Evolutionary conservation across 306 rosid species (phyloP), one percentile per base, ranked within the genome.

Genomic region (Purshia tridentata): DNA sequence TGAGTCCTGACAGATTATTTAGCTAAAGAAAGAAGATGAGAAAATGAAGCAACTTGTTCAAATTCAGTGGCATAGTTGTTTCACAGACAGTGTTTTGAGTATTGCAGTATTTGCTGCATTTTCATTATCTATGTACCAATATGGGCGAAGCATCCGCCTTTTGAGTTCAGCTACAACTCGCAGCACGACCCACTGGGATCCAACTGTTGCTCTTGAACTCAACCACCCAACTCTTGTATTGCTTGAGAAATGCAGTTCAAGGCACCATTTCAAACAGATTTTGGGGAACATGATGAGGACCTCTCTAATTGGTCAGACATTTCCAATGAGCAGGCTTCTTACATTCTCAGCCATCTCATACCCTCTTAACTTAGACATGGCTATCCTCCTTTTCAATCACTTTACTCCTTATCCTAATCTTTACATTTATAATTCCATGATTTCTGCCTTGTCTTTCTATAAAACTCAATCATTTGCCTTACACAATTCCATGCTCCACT

Each of bases 311-410:
- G 84, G 89, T n/a, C 81, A 67, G 70, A 87, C 89, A 47, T 87
- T 87, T 82, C 89, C 89, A 3, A 83, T 87, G 92, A 87, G 92
- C 82, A 81, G 92, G 76, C 86, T 85, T 66, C 82, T 87, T 8
- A 72, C 81, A n/a, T 87, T 85, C 72, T 87, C 86, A 5, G 87
- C 89, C 9, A 70, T 82, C 75, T 76, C 89, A 48, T 72, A 81
- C 72, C 87, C 86, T 42, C 81, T 85, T 60, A 78, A 85, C 68
- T 61, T 83, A 44, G 92, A 81, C 77, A 76, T 85, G 72, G 89
- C 89, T 0, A 19, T 68, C 49, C 71, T 78, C 64, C 80, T 87
- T 73, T 87, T 87, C 75, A 19, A 78, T 46, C 84, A 82, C 70
- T 87, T 37, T 39, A 85, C 87, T 78, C 89, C 87, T 37, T 48